Conservation (phyloP, 2,329 filamentous ascomycete genomes). For the Nothopassalora personata region DNA sequence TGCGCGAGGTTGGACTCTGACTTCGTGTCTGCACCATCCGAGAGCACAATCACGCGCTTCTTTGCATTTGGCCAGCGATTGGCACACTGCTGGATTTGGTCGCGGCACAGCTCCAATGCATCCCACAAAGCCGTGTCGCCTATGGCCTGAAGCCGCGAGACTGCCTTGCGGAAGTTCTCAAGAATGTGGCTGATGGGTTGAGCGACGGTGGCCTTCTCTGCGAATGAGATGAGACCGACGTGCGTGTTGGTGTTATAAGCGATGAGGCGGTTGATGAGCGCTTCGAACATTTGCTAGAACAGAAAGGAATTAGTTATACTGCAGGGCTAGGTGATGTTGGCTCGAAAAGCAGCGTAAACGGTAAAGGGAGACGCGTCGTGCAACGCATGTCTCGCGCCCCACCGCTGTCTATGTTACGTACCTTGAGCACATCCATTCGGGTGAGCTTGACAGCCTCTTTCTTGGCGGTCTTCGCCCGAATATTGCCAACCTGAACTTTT, state of each 20-base stretch:
- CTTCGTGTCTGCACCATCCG: slow-evolving; percentile 35
- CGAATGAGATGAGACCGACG: slow-evolving; percentile 35
- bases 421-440: slow-evolving; percentile 33
- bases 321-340: no score
- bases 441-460: slow-evolving; percentile 11
- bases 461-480: neutral
- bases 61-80: slow-evolving; percentile 31
- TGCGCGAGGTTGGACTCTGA: slow-evolving; percentile 10
- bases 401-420: no score
- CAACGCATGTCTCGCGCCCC: no score
- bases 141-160: slow-evolving; percentile 26
- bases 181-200: slow-evolving; percentile 32
- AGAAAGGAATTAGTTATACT: no score
- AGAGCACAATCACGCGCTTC: slow-evolving; percentile 36
- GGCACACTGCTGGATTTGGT: slow-evolving; percentile 30
- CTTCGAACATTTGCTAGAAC: slow-evolving; percentile 32
- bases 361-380: no score
- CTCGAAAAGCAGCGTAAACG: no score
- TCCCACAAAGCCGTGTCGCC: slow-evolving; percentile 38
- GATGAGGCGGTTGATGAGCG: slow-evolving; percentile 35
- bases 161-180: slow-evolving; percentile 35
- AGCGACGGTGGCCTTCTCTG: slow-evolving; percentile 23
- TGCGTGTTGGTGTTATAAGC: slow-evolving; percentile 36
- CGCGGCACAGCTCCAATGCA: slow-evolving; percentile 30
- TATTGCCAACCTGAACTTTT: slow-evolving; percentile 13